Base-by-base conservation (phyloP, 2,329 filamentous ascomycete genomes). In the Verticillium dahliae region DNA sequence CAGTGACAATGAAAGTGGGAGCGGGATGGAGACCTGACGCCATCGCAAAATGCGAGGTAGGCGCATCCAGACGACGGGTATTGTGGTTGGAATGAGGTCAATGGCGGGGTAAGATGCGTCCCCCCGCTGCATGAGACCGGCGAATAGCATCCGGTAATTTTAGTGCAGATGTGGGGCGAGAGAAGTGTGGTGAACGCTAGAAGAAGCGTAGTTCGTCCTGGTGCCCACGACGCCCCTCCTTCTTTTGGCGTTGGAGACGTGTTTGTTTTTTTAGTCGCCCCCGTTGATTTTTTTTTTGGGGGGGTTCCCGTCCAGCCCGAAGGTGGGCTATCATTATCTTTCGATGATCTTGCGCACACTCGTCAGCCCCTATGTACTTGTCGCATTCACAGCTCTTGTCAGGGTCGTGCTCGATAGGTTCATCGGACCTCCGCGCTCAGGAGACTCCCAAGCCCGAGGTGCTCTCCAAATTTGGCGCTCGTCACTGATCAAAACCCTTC, bases 261-360 rank as follows among this genome's bases (percentile, higher is more conserved):
- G 6, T 6, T 41, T 41, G 15, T 2, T 41, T n/a, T n/a, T n/a
- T n/a, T n/a, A n/a, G 7, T 27, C 13, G 35, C 9, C 45, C 45
- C 45, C 45, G 18, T 22, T 22, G 18, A 22, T n/a, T n/a, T n/a
- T n/a, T n/a, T n/a, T n/a, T n/a, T n/a, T n/a, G n/a, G n/a, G n/a
- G n/a, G n/a, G 81, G 81, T 84, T 83, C 64, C 75, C 80, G 0
- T 71, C 73, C 6, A 71, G 75, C 1, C 71, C 77, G 11, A 73
- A 81, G 62, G 76, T 84, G 2, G 77, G 71, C 1, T 84, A 71
- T 65, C 81, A 84, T 63, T 83, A 82, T 64, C 70, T 81, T 4
- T 80, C 81, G 6, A 71, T 80, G 50, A 68, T 75, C 1, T 68
- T 81, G 13, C 72, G 77, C 22, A 67, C 72, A 4, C 65, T 74